Evolutionary conservation across 176 grass and related monocot genomes (phyloP).

Genomic region (Themeda triandra): DNA sequence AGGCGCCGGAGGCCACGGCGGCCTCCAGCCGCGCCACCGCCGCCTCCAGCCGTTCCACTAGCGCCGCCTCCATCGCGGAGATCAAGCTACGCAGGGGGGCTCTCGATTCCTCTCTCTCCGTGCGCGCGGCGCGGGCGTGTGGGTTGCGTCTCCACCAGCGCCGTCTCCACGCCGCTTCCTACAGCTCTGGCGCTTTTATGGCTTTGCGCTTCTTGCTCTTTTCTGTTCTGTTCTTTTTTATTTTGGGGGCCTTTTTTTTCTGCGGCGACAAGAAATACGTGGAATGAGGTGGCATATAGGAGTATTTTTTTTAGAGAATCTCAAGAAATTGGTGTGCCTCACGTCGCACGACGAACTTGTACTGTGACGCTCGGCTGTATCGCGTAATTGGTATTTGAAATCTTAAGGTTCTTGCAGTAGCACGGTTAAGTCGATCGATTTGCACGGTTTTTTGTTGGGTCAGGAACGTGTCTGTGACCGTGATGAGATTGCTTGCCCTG

Average conservation of each 20-base stretch:
- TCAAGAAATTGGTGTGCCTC: not conserved
- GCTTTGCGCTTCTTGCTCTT: not conserved
- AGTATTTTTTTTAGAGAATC: not conserved
- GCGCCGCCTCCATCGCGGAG: slow-evolving; percentile 62
- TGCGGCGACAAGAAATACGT: not conserved
- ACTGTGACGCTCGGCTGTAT: not conserved
- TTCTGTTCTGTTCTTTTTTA: not conserved
- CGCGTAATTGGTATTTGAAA: not conserved
- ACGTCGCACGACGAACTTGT: not conserved
- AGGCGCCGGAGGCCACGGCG: slow-evolving; percentile 41
- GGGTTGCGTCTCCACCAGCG: too few species aligned
- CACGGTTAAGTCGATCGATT: not conserved
- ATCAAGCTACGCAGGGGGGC: not conserved
- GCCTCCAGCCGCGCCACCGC: slow-evolving; percentile 87
- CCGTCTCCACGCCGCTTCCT: too few species aligned
- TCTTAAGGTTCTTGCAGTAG: not conserved
- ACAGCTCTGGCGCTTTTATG: slow-evolving; percentile 16
- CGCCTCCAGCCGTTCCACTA: slow-evolving; percentile 82
- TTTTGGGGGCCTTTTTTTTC: too few species aligned
- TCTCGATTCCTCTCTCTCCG: not conserved
- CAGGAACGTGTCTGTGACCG: too few species aligned
- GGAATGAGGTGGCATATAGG: not conserved
- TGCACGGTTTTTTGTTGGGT: too few species aligned
- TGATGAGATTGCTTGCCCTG: not conserved
- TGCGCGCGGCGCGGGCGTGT: too few species aligned